A percentile compares a stretch with the other conserved stretches of the same genome.
Evolutionary conservation across 345 rosid species (phyloP).

Genomic region (Gossypium bickii): DNA sequence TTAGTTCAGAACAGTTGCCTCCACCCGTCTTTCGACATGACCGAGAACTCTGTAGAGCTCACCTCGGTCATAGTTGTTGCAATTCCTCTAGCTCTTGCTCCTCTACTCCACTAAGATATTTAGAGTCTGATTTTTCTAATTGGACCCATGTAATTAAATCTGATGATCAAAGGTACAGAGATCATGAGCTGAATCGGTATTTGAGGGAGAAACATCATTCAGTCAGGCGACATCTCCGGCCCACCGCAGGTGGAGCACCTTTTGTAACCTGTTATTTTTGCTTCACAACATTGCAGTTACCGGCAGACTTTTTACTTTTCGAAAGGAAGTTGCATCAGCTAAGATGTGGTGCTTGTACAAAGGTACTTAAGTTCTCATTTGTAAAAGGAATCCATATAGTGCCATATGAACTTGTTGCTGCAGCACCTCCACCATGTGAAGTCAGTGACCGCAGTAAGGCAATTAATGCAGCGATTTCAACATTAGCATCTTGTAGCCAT

Average conservation of each 20-base stretch:
- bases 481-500: conserved; percentile 19
- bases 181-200: conserved; percentile 34
- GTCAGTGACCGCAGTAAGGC: conserved; percentile 23
- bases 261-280: conserved; percentile 57
- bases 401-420: conserved; percentile 29
- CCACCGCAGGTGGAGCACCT: conserved; percentile 86
- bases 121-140: conserved; percentile 39
- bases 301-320: conserved; percentile 73
- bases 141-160: conserved; percentile 38
- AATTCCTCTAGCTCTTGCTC: conserved; percentile 44
- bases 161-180: conserved; percentile 45
- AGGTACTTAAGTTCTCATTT: conserved; percentile 64
- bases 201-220: conserved; percentile 39
- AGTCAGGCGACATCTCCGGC: conserved; percentile 60
- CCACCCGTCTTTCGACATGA: conserved; percentile 18
- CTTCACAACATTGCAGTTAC: conserved; percentile 52
- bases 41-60: conserved; percentile 23
- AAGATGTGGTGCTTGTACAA: conserved; percentile 67
- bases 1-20: conserved; percentile 35
- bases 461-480: conserved; percentile 13
- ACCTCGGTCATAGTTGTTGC: conserved; percentile 29
- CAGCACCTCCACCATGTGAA: conserved; percentile 35
- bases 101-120: conserved; percentile 52
- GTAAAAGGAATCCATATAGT: conserved; percentile 48
- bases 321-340: conserved; percentile 59